Conservation (phyloP, 23 red algal genomes). For the Gracilaria gracilis region DNA sequence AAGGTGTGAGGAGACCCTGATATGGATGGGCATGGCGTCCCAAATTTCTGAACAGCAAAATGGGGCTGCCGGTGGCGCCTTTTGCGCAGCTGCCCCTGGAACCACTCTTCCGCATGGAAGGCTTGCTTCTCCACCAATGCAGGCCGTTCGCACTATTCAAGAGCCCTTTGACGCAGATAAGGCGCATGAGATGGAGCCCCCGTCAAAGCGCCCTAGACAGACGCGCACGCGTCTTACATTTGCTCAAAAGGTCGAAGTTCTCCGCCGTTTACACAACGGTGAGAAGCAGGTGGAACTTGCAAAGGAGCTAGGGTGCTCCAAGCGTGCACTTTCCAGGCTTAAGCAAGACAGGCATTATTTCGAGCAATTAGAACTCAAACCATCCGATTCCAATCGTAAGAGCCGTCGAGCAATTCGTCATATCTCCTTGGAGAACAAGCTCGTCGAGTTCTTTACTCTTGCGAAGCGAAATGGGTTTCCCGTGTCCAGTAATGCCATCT, state of each 20-base stretch:
- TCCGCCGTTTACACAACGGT: conserved; percentile 42
- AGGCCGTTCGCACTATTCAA: background rate
- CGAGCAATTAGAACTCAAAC: conserved; percentile 24
- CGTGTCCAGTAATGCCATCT: conserved; percentile 24
- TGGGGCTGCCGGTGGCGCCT: background rate
- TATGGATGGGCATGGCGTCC: background rate
- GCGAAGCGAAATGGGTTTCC: conserved; percentile 43
- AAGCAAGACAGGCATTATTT: conserved; percentile 60
- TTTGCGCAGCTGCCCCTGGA: background rate
- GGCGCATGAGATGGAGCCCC: conserved; percentile 12
- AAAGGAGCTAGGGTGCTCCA: conserved; percentile 53
- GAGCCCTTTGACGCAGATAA: conserved; percentile 18
- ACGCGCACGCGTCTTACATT: conserved; percentile 53
- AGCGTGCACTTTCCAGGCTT: conserved; percentile 53
- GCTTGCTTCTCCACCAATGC: background rate
- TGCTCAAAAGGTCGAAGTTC: conserved; percentile 54
- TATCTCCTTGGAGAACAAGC: conserved; percentile 44
- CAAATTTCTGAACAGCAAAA: background rate
- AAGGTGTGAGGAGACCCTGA: too few species aligned
- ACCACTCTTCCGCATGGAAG: background rate
- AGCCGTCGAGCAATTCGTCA: conserved; percentile 34
- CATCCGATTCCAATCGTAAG: conserved; percentile 29
- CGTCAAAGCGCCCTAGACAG: conserved; percentile 2
- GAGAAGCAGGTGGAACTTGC: conserved; percentile 39
- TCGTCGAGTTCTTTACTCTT: conserved; percentile 38